Evolutionary conservation across 129 eudicot species (phyloP), one percentile per base, ranked within the genome.

Genomic region (Chrysanthemum lavandulifolium): DNA sequence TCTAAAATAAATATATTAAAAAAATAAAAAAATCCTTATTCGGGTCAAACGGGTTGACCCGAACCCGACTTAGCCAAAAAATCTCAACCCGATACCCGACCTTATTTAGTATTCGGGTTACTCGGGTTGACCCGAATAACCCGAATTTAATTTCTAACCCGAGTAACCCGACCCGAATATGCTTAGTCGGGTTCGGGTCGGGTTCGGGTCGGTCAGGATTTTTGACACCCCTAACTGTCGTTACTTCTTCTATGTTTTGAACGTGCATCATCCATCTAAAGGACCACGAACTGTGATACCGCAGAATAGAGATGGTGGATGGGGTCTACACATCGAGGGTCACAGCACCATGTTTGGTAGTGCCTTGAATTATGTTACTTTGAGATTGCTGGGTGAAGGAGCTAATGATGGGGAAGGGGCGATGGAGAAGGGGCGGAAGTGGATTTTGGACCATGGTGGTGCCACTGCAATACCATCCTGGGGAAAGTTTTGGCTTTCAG

Each of bases 401-500:
- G 73, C 92, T 10, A 82, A 86, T 79, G 96, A 83, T 78, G 97
- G 96, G 67, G 83, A 87, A 72, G 93, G 96, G 60, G 87, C 96
- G 29, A 86, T 94, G 87, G 97, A 87, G 82, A 94, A 86, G 75
- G 98, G 89, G 52, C 82, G 92, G 12, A 75, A 86, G 25, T 94
- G 98, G 98, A 94, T 94, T 82, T 80, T 90, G 76, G 87, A 82
- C 68, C 98, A 94, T 78, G 98, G 98, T 13, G 86, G 98, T 69
- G 98, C 97, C 58, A 94, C 97, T 76, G 82, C 84, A 21, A 86
- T 87, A 61, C 80, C 98, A 40, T 94, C 98, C 19, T 94, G 98
- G 98, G 98, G 98, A 68, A 94, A 94, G 80, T 82, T 94, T 82
- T 94, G 98, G 98, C 97, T 94, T 77, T 82, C 98, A 18, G 97